A percentile compares a stretch with the other conserved stretches of the same genome.
phyloP scores from a whole-genome alignment of 306 rosid genomes.

The Phaseolus lunatus region DNA sequence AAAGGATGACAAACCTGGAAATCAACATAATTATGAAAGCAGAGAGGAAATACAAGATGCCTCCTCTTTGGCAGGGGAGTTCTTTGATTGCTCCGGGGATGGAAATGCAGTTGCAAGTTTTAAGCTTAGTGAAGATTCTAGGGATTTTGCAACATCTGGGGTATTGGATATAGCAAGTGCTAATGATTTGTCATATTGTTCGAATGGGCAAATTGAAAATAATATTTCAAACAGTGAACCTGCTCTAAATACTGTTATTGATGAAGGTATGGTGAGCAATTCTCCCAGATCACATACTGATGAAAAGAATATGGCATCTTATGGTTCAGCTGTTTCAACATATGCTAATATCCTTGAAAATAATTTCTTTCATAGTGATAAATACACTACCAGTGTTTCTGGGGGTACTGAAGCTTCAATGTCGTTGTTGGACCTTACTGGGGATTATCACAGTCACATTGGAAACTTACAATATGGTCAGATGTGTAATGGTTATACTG shows the following conservation, averaged over 20 bases:
- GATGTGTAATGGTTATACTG: constrained; percentile 55
- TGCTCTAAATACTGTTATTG: constrained; percentile 41
- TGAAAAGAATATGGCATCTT: constrained; percentile 43
- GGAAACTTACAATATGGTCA: constrained; percentile 67
- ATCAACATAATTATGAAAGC: constrained; percentile 42
- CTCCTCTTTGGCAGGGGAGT: constrained; percentile 40
- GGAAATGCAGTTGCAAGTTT: constrained; percentile 42
- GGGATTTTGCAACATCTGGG: constrained; percentile 42
- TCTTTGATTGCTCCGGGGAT: constrained; percentile 29
- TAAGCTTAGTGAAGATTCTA: constrained; percentile 42
- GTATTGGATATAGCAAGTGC: constrained; percentile 40
- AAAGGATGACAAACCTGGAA: constrained; percentile 43
- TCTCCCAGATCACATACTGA: constrained; percentile 42
- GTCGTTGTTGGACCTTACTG: constrained; percentile 72
- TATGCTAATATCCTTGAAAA: constrained; percentile 48
- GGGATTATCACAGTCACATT: constrained; percentile 70
- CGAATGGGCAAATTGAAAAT: constrained; percentile 52
- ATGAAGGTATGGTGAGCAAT: constrained; percentile 45
- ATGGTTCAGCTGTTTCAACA: constrained; percentile 41
- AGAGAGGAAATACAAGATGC: constrained; percentile 46
- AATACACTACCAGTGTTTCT: constrained; percentile 42
- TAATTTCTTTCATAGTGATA: constrained; percentile 45
- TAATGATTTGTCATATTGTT: constrained; percentile 45
- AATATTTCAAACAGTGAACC: constrained; percentile 35
- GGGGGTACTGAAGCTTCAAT: constrained; percentile 53